These are phyloP conservation scores for Peniophora sp. DNA, from an alignment of 1,284 basidiomycete genomes.

Conservation along the genomic window DNA sequence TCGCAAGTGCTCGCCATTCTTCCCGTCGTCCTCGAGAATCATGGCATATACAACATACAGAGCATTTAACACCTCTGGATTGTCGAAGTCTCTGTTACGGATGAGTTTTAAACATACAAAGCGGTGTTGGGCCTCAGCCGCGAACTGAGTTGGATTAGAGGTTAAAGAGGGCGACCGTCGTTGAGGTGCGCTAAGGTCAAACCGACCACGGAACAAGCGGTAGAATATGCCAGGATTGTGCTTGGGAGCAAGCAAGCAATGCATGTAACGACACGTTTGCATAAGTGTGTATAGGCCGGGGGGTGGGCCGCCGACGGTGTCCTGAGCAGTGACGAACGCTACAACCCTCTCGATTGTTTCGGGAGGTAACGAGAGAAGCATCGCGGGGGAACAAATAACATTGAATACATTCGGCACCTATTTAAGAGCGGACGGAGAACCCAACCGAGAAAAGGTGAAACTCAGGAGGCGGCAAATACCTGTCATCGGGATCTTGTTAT, in stretches of 20 bases:
- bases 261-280: neutral
- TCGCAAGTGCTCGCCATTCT: slow-evolving; percentile 46
- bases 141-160: neutral
- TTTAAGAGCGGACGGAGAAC: too few species aligned
- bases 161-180: neutral
- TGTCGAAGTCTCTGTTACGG: neutral
- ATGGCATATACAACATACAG: slow-evolving; percentile 55
- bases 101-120: neutral
- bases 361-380: neutral
- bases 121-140: neutral
- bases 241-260: neutral
- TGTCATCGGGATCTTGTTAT: too few species aligned
- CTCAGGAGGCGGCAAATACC: too few species aligned
- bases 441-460: too few species aligned
- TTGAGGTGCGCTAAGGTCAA: neutral
- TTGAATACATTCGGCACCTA: too few species aligned
- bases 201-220: neutral
- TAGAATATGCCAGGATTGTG: neutral
- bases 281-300: neutral
- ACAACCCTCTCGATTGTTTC: neutral
- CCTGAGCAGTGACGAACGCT: neutral
- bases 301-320: neutral
- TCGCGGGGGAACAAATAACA: too few species aligned
- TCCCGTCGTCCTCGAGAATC: slow-evolving; percentile 48
- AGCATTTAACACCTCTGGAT: slow-evolving; percentile 29